Base-by-base conservation (phyloP, 768 basidiomycete genomes). In the Rhodotorula paludigena region DNA sequence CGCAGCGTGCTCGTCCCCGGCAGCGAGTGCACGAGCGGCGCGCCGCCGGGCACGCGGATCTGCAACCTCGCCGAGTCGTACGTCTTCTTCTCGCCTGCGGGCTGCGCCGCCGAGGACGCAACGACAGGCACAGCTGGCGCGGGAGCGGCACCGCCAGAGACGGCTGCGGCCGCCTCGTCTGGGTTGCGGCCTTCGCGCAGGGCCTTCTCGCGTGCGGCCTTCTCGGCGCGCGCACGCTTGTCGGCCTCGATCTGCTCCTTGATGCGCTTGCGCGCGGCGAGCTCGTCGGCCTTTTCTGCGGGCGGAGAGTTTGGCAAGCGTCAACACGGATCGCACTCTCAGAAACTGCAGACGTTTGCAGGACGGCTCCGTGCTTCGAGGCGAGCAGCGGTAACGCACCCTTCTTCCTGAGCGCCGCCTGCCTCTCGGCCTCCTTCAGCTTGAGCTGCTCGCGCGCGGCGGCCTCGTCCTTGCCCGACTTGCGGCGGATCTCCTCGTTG, bases 201-300 rank as follows among this genome's bases (percentile, higher is more conserved):
- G 9, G 92, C 93, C 77, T 97, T 97, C 79, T 97, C 94, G 54
- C 86, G 81, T 0, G 92, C 92, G 3, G 86, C 82, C 75, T 89
- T 92, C 76, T 89, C 92, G 0, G 90, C 90, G 28, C 94, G 85
- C 15, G 85, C 87, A 59, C 85, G 84, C 80, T 92, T 98, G 81
- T 96, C 93, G 0, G 87, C 89, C 78, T 93, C 92, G 72, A 97
- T 96, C 77, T 96, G 92, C 1, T 89, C 90, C 77, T 91, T 92
- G 76, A 97, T 82, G 1, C 89, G 89, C 6, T 89, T 90, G 69
- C 81, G 86, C 3, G 92, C 93, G 74, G 86, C 87, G 18, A 86
- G 86, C 56, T 98, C 94, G 58, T 88, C 89, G 47, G 90, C 76
- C 80, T 97, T 98, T 75, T 97, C 94, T 93, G 75, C 23, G 21